Evolutionary conservation across 345 rosid genomes (phyloP).

Genomic region (Eucalyptus shirleyi): DNA sequence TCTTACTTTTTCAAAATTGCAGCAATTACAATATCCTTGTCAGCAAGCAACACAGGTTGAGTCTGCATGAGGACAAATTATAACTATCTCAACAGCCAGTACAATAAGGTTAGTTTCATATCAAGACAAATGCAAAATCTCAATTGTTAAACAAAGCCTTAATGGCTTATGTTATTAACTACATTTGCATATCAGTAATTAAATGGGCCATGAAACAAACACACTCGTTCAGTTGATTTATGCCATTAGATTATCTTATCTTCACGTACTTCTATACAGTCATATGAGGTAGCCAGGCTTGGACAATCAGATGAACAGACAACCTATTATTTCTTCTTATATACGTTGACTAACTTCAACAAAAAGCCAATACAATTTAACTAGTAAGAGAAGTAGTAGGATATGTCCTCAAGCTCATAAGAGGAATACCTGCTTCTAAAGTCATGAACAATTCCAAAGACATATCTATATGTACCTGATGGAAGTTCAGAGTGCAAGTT

Average conservation of each 20-base stretch:
- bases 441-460: neutral
- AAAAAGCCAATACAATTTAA: neutral
- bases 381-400: neutral
- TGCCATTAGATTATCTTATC: neutral
- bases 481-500: conserved; percentile 79
- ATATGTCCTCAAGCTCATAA: neutral
- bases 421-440: neutral
- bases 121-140: neutral
- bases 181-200: neutral
- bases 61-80: conserved; percentile 42
- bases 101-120: neutral
- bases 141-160: neutral
- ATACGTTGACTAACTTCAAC: neutral
- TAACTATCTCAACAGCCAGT: neutral
- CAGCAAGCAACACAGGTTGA: conserved; percentile 60
- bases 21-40: conserved; percentile 43
- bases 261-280: neutral
- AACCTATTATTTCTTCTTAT: neutral
- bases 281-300: neutral
- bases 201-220: neutral
- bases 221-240: neutral
- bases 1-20: conserved; percentile 57
- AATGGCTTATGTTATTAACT: neutral
- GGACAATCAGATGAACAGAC: neutral
- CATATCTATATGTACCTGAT: conserved; percentile 43